These are phyloP conservation scores for Termitomyces sp. DNA, from an alignment of 1,284 basidiomycete species.

Conservation along the genomic window DNA sequence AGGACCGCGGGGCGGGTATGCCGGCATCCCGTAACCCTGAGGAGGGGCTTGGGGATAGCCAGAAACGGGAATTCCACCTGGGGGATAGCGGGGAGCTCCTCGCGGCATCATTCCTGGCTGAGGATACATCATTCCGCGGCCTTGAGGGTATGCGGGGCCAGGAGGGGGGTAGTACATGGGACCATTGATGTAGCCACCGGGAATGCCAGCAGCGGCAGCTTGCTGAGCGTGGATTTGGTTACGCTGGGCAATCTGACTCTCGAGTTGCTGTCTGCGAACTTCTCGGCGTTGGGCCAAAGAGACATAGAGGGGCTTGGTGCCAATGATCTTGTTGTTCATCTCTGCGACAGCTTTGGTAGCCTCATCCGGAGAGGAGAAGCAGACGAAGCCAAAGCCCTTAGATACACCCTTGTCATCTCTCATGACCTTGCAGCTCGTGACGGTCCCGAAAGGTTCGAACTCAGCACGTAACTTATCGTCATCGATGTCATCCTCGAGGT, in stretches of 20 bases:
- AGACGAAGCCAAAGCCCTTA: constrained; percentile 99
- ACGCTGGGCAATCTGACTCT: constrained; percentile 96
- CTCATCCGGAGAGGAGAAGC: constrained; percentile 98
- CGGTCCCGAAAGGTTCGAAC: constrained; percentile 95
- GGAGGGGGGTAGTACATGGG: constrained; percentile 84
- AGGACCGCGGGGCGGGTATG: constrained; percentile 53
- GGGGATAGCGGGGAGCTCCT: constrained; percentile 32
- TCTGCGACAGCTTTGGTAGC: constrained; percentile 99
- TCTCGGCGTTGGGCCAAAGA: constrained; percentile 98
- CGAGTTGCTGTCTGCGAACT: constrained; percentile 96
- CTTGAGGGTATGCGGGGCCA: constrained; percentile 77
- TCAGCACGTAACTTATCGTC: constrained; percentile 93
- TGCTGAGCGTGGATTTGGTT: constrained; percentile 95
- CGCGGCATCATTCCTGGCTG: constrained; percentile 86
- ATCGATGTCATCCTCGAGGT: constrained; percentile 89
- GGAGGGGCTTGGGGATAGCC: constrained; percentile 65
- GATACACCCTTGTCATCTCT: constrained; percentile 89
- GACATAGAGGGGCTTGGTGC: constrained; percentile 97
- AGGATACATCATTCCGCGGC: constrained; percentile 81
- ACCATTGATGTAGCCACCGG: constrained; percentile 77
- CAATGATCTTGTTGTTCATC: constrained; percentile 99
- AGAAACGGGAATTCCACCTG: constrained; percentile 68
- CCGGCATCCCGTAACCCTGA: constrained; percentile 64
- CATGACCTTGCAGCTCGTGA: constrained; percentile 99
- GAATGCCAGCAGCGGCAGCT: constrained; percentile 80